phyloP scores from a whole-genome alignment of 1,139 yeast genomes.

The Geotrichum bryndzae region DNA sequence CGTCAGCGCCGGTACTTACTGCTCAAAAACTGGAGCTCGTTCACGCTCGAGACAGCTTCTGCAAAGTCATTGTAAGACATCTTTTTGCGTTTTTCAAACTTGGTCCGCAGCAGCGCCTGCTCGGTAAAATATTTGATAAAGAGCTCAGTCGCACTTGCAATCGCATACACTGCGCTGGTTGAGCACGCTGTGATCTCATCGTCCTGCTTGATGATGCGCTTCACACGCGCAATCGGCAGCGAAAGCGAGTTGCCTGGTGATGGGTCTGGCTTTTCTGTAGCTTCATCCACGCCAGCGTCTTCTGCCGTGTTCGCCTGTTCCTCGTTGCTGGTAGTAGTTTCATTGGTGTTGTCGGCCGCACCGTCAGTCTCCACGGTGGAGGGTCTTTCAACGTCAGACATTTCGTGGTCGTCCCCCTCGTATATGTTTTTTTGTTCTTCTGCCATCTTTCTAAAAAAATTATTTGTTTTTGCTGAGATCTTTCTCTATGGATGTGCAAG shows the following conservation, averaged over 20 bases:
- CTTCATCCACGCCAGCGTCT: neutral
- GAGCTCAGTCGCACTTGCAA: conserved; percentile 82
- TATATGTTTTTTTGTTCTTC: neutral
- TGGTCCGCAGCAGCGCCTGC: conserved; percentile 67
- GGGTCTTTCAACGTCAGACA: neutral
- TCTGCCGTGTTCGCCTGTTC: neutral
- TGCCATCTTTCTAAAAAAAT: neutral
- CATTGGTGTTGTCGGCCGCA: neutral
- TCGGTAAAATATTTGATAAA: conserved; percentile 76
- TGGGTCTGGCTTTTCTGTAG: neutral
- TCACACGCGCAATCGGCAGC: conserved; percentile 75
- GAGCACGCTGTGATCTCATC: conserved; percentile 75
- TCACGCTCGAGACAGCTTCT: conserved; percentile 60
- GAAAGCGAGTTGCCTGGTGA: conserved; percentile 15
- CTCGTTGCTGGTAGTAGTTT: neutral
- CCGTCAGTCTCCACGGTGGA: neutral
- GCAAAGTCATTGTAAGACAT: conserved; percentile 71
- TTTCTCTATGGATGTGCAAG: neutral
- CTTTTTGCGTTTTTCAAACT: conserved; percentile 64
- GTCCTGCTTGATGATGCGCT: conserved; percentile 77
- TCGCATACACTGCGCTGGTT: conserved; percentile 71
- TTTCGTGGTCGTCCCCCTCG: neutral
- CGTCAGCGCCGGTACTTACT: conserved; percentile 3
- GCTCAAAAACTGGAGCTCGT: conserved; percentile 57
- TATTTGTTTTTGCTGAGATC: neutral